Conservation (phyloP, 2,329 filamentous ascomycete species). For the Alternaria sp. region DNA sequence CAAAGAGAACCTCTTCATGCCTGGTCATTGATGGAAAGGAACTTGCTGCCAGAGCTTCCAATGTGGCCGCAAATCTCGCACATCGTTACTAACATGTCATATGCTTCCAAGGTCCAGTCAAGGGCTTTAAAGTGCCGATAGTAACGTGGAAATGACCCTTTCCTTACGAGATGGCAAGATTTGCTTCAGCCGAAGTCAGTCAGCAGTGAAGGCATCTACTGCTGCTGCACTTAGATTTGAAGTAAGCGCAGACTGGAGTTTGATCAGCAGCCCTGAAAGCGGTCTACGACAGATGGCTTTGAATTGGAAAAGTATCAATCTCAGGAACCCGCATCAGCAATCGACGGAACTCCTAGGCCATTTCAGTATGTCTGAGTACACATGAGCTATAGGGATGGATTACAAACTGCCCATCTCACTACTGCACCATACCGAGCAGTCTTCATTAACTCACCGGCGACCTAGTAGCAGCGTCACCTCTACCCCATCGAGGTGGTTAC, state of each 20-base stretch:
- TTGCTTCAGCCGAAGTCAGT: background rate
- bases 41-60: background rate
- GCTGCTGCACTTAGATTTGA: background rate
- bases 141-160: background rate
- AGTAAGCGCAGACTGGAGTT: background rate
- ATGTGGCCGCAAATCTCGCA: background rate
- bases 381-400: background rate
- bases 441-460: background rate
- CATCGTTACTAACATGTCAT: background rate
- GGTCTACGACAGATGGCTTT: background rate
- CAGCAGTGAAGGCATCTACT: background rate
- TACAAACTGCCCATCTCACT: background rate
- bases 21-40: background rate
- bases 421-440: background rate
- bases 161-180: background rate
- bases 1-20: background rate
- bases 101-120: background rate
- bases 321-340: background rate
- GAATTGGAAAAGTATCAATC: background rate
- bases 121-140: background rate
- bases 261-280: background rate
- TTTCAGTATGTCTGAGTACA: background rate
- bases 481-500: background rate
- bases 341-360: background rate
- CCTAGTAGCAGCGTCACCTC: background rate